Percentiles rank a stretch among this genome's conserved stretches.
phyloP scores from a whole-genome alignment of 306 rosid species.

The Sechiopsis laciniata region DNA sequence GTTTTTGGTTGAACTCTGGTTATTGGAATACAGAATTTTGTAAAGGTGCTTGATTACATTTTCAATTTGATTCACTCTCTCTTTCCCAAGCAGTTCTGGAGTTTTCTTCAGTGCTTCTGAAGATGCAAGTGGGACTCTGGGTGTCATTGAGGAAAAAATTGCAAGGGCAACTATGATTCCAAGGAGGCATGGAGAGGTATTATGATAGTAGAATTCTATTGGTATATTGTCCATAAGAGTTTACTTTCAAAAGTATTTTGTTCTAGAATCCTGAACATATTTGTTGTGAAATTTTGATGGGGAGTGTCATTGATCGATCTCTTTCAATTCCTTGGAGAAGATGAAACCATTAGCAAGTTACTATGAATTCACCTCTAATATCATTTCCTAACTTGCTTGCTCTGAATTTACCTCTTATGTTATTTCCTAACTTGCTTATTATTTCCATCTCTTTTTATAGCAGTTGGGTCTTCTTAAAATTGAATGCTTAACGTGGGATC shows the following conservation, averaged over 20 bases:
- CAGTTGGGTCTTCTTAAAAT: slow-evolving; percentile 8
- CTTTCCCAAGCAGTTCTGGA: slow-evolving; percentile 57
- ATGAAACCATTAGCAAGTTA: background rate
- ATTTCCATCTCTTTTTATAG: background rate
- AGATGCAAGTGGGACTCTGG: slow-evolving; percentile 60
- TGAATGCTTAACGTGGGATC: background rate
- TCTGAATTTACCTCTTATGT: slow-evolving; percentile 4
- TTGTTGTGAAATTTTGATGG: slow-evolving; percentile 1
- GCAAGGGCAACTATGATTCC: slow-evolving; percentile 80
- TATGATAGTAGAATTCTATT: slow-evolving; percentile 3
- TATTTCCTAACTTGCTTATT: background rate
- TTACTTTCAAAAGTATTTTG: background rate
- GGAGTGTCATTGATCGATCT: background rate
- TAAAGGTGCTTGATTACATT: slow-evolving; percentile 1
- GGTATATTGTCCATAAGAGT: background rate
- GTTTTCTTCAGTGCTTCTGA: slow-evolving; percentile 58
- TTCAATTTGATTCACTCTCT: slow-evolving; percentile 19
- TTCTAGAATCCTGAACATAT: background rate
- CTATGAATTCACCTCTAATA: background rate
- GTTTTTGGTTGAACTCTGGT: background rate
- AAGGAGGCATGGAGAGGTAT: slow-evolving; percentile 77
- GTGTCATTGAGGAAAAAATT: slow-evolving; percentile 72
- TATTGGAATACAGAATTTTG: background rate
- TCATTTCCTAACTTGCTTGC: background rate
- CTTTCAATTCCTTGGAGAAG: background rate